Evolutionary conservation across 2,329 filamentous ascomycete species (phyloP), one percentile per base, ranked within the genome.

Genomic region (Capronia coronata): DNA sequence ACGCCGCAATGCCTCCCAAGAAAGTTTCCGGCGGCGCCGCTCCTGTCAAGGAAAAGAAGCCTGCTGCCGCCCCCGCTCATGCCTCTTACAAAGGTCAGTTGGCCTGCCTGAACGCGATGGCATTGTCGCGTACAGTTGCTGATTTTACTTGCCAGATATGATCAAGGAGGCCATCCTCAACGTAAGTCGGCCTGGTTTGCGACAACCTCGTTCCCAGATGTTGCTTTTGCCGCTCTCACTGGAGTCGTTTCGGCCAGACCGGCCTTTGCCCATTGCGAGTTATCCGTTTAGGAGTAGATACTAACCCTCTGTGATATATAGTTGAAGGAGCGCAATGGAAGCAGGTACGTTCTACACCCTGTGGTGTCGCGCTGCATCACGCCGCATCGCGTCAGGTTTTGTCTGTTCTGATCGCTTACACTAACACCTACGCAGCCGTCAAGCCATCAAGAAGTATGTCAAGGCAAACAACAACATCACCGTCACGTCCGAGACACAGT

Each of bases 391-490:
- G 44, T n/a, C 37, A 34, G 34, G 34, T 2, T 1, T 18, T 3
- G 18, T 37, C n/a, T 18, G 7, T 6, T 19, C 30, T 37, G 7
- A 16, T 19, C 43, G 3, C 9, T 14, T 35, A 14, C 40, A 46
- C 61, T 62, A 49, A 63, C 54, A 40, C 49, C 55, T 52, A 53
- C 47, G 64, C 66, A 84, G 80, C 67, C 83, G 83, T 65, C 80
- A 84, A 70, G 79, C 80, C 48, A 77, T 86, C 67, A 86, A 86
- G 77, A 86, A 86, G 68, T 86, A 86, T 67, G 80, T 87, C 60
- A 75, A 76, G 66, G 76, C 78, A 65, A 86, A 86, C 78, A 86
- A 86, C 78, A 85, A 86, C 75, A 78, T 78, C 64, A 72, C 70
- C 58, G 69, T 69, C 56, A 71, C 76, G 48, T 74, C 70, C 58